Evolutionary conservation across 2,329 filamentous ascomycete species (phyloP).

Genomic region (Penicillium sp.): DNA sequence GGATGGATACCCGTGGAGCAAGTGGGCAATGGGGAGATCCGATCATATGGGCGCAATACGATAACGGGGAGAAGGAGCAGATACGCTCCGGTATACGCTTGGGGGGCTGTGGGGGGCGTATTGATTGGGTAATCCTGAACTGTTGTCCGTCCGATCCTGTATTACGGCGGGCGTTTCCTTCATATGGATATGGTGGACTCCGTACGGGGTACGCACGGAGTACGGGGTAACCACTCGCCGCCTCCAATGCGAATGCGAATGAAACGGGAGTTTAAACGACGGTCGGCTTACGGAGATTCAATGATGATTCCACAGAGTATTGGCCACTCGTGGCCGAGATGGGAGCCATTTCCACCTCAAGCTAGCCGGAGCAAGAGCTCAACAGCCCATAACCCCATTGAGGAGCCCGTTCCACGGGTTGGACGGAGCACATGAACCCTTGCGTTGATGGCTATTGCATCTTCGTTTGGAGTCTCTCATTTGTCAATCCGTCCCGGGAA

Average conservation of each 20-base stretch:
- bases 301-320: not conserved
- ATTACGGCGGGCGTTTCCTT: not conserved
- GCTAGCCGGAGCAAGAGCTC: not conserved
- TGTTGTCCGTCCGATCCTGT: not conserved
- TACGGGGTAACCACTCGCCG: not conserved
- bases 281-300: not conserved
- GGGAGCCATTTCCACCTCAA: not conserved
- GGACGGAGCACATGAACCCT: not conserved
- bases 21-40: constrained; percentile 14
- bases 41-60: constrained; percentile 13
- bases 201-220: not conserved
- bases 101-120: no score
- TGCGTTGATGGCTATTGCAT: not conserved
- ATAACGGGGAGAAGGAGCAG: constrained; percentile 8
- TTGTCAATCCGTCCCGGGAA: not conserved
- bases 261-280: no score
- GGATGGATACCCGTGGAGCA: constrained; percentile 29
- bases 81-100: not conserved
- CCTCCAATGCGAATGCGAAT: not conserved
- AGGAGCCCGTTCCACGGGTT: not conserved
- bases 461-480: not conserved
- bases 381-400: not conserved
- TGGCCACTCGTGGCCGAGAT: not conserved
- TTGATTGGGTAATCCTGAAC: not conserved
- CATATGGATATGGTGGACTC: not conserved